These are phyloP conservation scores for Cnidoscolus chayamansa DNA, from an alignment of 441 rosid genomes.

Conservation along the genomic window DNA sequence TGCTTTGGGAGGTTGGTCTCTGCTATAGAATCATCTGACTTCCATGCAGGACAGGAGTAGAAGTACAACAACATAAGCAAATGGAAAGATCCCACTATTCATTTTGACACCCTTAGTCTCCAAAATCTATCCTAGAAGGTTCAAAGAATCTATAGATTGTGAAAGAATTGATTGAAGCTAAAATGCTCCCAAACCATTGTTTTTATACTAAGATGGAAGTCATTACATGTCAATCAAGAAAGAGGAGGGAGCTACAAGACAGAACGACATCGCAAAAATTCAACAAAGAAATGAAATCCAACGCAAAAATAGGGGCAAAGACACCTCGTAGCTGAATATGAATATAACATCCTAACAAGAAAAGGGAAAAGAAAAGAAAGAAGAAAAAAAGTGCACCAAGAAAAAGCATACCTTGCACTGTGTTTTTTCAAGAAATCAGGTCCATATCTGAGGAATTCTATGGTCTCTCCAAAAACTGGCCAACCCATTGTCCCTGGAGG, in stretches of 20 bases:
- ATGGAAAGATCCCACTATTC: neutral
- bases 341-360: neutral
- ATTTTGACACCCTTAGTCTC: too few species aligned
- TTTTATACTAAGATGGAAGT: neutral
- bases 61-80: neutral
- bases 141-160: neutral
- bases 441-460: constrained; percentile 71
- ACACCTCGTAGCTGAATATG: neutral
- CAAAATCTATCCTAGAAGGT: neutral
- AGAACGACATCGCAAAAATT: neutral
- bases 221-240: constrained; percentile 19
- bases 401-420: constrained; percentile 39
- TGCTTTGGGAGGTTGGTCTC: neutral
- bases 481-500: constrained; percentile 94
- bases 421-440: constrained; percentile 74
- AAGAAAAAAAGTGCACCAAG: too few species aligned
- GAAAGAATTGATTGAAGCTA: constrained; percentile 8
- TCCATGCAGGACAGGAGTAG: neutral
- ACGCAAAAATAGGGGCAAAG: too few species aligned
- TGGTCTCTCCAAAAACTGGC: constrained; percentile 80
- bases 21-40: neutral
- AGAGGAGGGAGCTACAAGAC: neutral
- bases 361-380: constrained; percentile 6
- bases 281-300: neutral
- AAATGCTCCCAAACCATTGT: too few species aligned